Conservation (phyloP, 2,329 filamentous ascomycete genomes). For the Ophiocordyceps camponoti-rufipedis region DNA sequence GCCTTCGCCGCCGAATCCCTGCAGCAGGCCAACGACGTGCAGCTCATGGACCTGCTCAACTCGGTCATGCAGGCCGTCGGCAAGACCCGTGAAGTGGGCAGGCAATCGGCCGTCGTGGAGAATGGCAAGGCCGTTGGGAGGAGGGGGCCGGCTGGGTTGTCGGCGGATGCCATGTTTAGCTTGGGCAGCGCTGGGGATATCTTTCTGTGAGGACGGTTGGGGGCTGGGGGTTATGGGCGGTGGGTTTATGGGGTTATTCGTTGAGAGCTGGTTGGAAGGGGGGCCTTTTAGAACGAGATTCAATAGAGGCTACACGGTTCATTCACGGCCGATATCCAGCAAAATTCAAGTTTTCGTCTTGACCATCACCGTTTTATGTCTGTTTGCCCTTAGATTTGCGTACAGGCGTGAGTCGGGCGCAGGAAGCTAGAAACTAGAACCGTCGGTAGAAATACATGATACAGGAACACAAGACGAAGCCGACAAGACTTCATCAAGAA, state of each 20-base stretch:
- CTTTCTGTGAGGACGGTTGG: neutral
- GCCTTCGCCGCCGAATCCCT: conserved; percentile 53
- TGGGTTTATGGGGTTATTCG: no score
- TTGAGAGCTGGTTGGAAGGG: no score
- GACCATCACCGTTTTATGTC: no score
- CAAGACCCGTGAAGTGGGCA: conserved; percentile 54
- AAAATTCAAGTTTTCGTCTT: no score
- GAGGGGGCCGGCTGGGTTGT: conserved; percentile 6
- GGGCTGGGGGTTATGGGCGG: no score
- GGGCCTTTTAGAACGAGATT: no score
- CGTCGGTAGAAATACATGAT: neutral
- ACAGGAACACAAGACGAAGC: no score
- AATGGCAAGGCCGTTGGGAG: conserved; percentile 8
- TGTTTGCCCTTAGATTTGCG: no score
- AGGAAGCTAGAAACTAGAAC: no score
- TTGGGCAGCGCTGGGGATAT: conserved; percentile 13
- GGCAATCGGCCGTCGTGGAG: conserved; percentile 50
- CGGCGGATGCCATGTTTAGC: conserved; percentile 8
- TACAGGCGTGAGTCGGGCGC: no score
- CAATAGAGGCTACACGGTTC: no score
- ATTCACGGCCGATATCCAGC: no score
- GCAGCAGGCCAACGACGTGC: conserved; percentile 69
- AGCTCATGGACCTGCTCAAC: conserved; percentile 58
- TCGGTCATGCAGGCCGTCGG: conserved; percentile 55
- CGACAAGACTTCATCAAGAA: neutral